Base-by-base conservation (phyloP, 495 filamentous ascomycete genomes). In the Aspergillus nidulans region DNA sequence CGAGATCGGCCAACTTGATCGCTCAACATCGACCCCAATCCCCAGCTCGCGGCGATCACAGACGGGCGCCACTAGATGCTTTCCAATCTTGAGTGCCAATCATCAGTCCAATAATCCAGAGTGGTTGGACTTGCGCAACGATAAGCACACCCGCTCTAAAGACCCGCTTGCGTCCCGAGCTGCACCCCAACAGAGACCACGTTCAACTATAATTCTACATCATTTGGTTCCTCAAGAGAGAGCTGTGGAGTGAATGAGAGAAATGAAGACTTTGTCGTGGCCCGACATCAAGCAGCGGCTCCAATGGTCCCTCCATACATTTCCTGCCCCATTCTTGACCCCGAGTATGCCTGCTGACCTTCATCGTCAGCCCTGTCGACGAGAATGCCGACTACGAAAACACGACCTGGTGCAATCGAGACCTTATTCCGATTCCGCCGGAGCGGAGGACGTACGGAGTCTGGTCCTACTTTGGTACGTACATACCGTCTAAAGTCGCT, bases 381-480 rank as follows among this genome's bases (percentile, higher is more conserved):
- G 50, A 53, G 19, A 26, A 53, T 44, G 50, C 50, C 7, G 39
- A 53, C 2, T 53, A 53, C n/a, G 50, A 53, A 26, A 53, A 53
- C 18, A 53, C 50, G 1, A 53, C 50, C n/a, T 53, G 50, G 50
- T 53, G 50, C 4, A 53, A 53, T 28, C 50, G 50, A 1, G 50
- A 53, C 13, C 13, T 53, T 25, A 53, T 53, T 18, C 50, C 50
- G 1, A 53, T 44, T 26, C 50, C 50, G 2, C 38, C 36, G 10
- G 39, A 43, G 26, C 15, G 50, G 16, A 16, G 50, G 9, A 53
- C 50, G 1, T 53, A 53, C 19, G 50, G 50, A 34, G 50, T 44
- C 7, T 42, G 50, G 50, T 53, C 50, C 0, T 53, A 53, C 34
- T 53, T 53, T 18, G 50, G 50, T 53, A 5, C 4, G 34, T n/a